Percentiles rank a stretch among this genome's conserved stretches.
Conservation (phyloP, 768 basidiomycete genomes). For the Nevesoporus exiguus region DNA sequence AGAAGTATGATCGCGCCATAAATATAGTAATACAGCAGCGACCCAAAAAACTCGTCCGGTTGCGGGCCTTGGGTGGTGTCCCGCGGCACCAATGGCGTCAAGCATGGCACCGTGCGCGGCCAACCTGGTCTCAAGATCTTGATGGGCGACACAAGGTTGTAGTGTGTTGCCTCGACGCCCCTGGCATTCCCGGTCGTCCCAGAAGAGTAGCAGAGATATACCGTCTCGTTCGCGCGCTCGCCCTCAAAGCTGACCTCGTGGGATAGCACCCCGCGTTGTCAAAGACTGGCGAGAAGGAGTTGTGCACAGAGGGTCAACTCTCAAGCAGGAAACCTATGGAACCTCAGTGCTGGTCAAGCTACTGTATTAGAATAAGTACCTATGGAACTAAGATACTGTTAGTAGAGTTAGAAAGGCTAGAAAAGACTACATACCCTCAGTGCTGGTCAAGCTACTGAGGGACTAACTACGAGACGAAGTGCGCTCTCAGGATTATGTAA, state of each 20-base stretch:
- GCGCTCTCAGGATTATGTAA: too few species aligned
- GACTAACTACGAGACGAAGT: too few species aligned
- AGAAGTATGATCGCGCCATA: conserved; percentile 62
- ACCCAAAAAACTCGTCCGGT: conserved; percentile 53
- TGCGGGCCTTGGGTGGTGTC: background rate
- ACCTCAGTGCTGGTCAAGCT: too few species aligned
- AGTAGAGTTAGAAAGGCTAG: too few species aligned
- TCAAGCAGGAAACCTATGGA: too few species aligned
- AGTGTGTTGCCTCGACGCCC: conserved; percentile 65
- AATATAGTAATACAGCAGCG: conserved; percentile 60
- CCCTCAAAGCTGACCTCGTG: conserved; percentile 57
- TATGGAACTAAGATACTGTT: too few species aligned
- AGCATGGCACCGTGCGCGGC: conserved; percentile 34
- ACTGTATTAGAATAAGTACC: too few species aligned
- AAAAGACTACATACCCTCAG: too few species aligned
- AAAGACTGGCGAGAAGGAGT: too few species aligned
- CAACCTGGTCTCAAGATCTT: conserved; percentile 48
- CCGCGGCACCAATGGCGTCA: conserved; percentile 12
- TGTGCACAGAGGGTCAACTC: too few species aligned
- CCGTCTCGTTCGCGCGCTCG: conserved; percentile 51
- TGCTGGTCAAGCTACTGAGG: too few species aligned
- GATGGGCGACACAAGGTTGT: conserved; percentile 61
- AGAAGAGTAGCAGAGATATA: conserved; percentile 58
- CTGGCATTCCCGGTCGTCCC: conserved; percentile 83
- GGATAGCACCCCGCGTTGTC: conserved; percentile 43